Evolutionary conservation across 2,329 filamentous ascomycete species (phyloP), one percentile per base, ranked within the genome.

Genomic region (Talaromyces sp.): DNA sequence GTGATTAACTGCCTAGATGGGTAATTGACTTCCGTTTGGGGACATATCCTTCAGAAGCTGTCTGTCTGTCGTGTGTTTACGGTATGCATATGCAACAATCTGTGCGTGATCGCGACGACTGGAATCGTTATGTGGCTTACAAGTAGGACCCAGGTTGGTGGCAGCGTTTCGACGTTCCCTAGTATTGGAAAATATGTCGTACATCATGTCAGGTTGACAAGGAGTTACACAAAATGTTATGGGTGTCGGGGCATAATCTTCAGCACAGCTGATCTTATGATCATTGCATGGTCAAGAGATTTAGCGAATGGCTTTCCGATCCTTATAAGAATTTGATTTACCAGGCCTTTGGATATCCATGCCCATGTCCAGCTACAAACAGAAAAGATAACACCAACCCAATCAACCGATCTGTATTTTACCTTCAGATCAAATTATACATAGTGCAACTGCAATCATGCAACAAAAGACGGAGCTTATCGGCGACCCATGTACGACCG

Each of bases 401-500:
- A 35, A 54, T 22, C 50, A 24, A 37, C 8, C 33, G 33, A 22
- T 22, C 19, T 56, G 16, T 56, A 35, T n/a, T 13, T 37, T 24
- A 1, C 14, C 52, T 56, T 24, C 52, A 37, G 10, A 56, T 56
- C 52, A 39, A 56, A 22, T 22, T 10, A 56, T 37, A 56, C 33
- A 56, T 7, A 16, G 47, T 50, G 5, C 14, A 45, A 52, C 22
- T 52, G 16, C 50, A 31, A 33, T 58, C 31, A 41, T 22, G 16
- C 16, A 16, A 11, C 7, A 27, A 43, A 58, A 39, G 19, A 49
- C 14, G 31, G 27, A 35, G 35, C 24, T 45, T 47, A 68, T 63
- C 66, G 39, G 41, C 90, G 84, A 47, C 90, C 91, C 82, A 92
- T 88, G 79, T 92, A 96, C 63, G 92, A 96, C 59, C 91, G 87